phyloP scores from a whole-genome alignment of 176 grass and related monocot species.

The Coix lacrymajobi region DNA sequence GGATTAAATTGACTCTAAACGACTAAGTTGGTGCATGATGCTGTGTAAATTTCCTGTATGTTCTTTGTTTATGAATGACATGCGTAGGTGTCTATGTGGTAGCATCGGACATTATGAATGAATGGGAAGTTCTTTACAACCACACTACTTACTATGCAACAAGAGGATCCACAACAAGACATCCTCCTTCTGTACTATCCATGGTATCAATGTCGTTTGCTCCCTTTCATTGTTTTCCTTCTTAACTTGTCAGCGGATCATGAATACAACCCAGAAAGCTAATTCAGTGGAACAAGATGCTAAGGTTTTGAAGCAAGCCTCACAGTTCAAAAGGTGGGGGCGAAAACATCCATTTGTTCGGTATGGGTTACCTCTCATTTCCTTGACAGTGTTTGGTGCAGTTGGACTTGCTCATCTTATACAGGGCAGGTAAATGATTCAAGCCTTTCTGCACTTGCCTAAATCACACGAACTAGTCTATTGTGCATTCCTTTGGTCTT shows the following conservation, averaged over 20 bases:
- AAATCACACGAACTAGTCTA: neutral
- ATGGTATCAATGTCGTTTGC: neutral
- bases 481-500: neutral
- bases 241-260: neutral
- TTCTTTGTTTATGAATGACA: neutral
- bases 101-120: neutral
- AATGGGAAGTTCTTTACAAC: neutral
- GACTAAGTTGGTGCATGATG: no score
- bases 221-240: neutral
- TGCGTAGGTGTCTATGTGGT: neutral
- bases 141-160: neutral
- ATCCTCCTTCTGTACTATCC: neutral
- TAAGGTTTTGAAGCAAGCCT: slow-evolving; percentile 43
- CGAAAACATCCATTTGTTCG: slow-evolving; percentile 72
- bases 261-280: slow-evolving; percentile 41
- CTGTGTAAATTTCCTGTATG: no score
- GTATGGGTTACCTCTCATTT: slow-evolving; percentile 83
- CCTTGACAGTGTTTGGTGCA: slow-evolving; percentile 85
- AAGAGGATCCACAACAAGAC: neutral
- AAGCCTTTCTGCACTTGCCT: neutral
- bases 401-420: slow-evolving; percentile 80
- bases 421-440: slow-evolving; percentile 62
- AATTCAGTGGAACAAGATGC: slow-evolving; percentile 16
- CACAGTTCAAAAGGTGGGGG: slow-evolving; percentile 73
- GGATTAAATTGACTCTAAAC: no score